Conservation (phyloP, 805 yeast genomes). For the Metschnikowia orientalis region DNA sequence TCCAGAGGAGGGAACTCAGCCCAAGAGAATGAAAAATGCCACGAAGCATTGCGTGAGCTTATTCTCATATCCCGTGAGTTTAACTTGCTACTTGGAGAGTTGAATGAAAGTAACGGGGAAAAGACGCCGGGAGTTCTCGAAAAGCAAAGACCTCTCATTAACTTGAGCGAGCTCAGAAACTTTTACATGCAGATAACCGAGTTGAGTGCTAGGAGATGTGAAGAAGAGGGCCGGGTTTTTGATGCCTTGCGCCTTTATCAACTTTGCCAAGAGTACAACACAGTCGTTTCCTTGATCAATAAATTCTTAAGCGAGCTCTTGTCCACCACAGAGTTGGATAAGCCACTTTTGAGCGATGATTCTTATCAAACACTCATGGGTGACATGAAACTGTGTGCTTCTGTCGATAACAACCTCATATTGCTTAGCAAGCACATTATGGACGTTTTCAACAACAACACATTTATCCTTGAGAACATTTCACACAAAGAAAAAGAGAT, state of each 20-base stretch:
- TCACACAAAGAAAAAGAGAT: constrained; percentile 57
- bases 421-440: constrained; percentile 43
- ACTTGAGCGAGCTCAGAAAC: constrained; percentile 51
- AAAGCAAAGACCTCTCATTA: constrained; percentile 62
- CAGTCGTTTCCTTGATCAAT: constrained; percentile 72
- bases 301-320: constrained; percentile 73
- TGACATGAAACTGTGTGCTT: constrained; percentile 25
- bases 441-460: constrained; percentile 48
- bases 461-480: constrained; percentile 55
- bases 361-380: constrained; percentile 37
- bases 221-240: constrained; percentile 82
- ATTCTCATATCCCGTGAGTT: constrained; percentile 85
- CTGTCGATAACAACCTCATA: constrained; percentile 46
- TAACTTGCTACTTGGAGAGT: constrained; percentile 75
- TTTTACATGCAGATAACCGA: constrained; percentile 72
- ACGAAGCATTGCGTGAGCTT: constrained; percentile 77
- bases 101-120: constrained; percentile 62
- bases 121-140: constrained; percentile 83
- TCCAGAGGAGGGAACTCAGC: constrained; percentile 31
- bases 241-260: constrained; percentile 86
- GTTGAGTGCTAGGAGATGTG: constrained; percentile 80
- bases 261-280: constrained; percentile 80
- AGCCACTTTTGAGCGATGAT: constrained; percentile 43
- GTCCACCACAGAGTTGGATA: constrained; percentile 64
- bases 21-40: constrained; percentile 54